Base-by-base conservation (phyloP, 2,329 filamentous ascomycete species). In the Nectriaceae sp. region DNA sequence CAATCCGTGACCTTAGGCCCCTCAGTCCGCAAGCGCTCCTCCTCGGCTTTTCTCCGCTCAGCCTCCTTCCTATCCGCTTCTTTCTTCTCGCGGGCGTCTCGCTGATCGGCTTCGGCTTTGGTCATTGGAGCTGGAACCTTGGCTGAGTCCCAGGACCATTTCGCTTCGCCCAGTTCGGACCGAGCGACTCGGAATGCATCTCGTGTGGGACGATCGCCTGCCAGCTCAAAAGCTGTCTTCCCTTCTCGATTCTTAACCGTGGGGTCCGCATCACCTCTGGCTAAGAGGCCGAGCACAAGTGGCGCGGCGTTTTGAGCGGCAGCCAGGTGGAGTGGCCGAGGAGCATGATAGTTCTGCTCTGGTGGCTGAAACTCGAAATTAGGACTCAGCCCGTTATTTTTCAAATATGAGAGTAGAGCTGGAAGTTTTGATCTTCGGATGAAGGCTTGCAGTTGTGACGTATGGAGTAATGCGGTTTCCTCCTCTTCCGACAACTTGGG, bases 181-280 rank as follows among this genome's bases (percentile, higher is more conserved):
- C 94, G 87, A 4, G 91, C 90, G 2, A 97, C 83, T 2, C 94
- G 88, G 72, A 99, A 99, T 0, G 92, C 89, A 64, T 97, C 92
- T 2, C 93, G 84, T 0, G 92, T 97, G 2, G 85, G 71, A 4
- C 91, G 83, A 65, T 97, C 91, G 36, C 93, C 90, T 1, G 90
- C 84, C 1, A 99, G 80, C 46, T 96, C 90, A 65, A 96, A 97
- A 0, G 94, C 72, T 1, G 89, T 88, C 66, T 88, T 91, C n/a
- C 87, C 88, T 53, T 97, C 90, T 3, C 68, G 75, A 63, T 88
- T 96, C 21, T 69, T 68, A 2, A 85, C 46, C 0, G 84, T 85
- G 0, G 94, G 94, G 60, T 96, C 83, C 2, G 90, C 88, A 2
- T 78, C 78, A 3, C 79, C 87, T 68, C 93, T 91, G 1, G 80